Evolutionary conservation across 2,329 filamentous ascomycete genomes (phyloP), one percentile per base, ranked within the genome.

Genomic region (Pyrenophora graminea): DNA sequence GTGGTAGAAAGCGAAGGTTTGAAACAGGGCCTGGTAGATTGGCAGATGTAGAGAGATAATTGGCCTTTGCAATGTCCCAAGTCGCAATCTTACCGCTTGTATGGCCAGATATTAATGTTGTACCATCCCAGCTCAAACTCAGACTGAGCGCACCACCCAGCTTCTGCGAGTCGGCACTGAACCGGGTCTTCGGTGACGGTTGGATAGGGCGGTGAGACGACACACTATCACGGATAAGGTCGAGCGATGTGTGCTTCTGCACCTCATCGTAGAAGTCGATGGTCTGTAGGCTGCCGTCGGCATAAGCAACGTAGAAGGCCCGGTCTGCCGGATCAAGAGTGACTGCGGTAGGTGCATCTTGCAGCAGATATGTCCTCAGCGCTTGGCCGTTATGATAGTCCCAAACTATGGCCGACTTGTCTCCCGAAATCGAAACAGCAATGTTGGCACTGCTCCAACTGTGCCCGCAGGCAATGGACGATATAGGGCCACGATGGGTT

Each of bases 341-440:
- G 30, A 93, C 71, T 62, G 87, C 91, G 25, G 88, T 79, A 13
- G 92, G 90, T 15, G 82, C 78, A n/a, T 82, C 80, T 2, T 89
- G 85, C 49, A 97, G 84, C 34, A 97, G 80, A 58, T 95, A 85
- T 3, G 91, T 97, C 37, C 92, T 85, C 50, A 97, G 77, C 9
- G 88, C 79, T 53, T 85, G 83, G 33, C 90, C 90, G 0, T 85
- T 89, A 55, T 86, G 85, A 70, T 95, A 95, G 74, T 97, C 92
- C 94, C 94, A 99, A 53, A 96, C 80, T 64, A 96, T 87, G 62
- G 90, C 90, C 6, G 90, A 94, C 74, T 90, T 92, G 76, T 97
- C 94, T 63, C 84, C 86, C 59, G 90, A 90, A 6, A 87, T 85
- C 3, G 93, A 95, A 17, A 97, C 82, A 52, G 89, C 92, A 54